A percentile compares a stretch with the other conserved stretches of the same genome.
Evolutionary conservation across 2,329 filamentous ascomycete genomes (phyloP).

Genomic region (Fusarium sp.): DNA sequence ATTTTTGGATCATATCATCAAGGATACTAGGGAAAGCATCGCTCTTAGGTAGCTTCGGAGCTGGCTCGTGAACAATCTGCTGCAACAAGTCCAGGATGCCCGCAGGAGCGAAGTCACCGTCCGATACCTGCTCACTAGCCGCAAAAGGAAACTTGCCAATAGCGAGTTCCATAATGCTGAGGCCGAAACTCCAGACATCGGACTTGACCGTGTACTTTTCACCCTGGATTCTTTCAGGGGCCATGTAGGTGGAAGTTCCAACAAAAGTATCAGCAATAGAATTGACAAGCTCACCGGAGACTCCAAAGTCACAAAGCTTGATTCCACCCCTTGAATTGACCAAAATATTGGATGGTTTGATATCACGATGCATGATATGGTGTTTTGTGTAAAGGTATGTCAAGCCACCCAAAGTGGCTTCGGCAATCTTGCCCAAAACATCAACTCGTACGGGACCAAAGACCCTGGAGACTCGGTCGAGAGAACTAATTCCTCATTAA

Average conservation of each 20-base stretch:
- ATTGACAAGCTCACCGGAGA: conserved; percentile 97
- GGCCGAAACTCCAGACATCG: conserved; percentile 97
- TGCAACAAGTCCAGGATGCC: conserved; percentile 96
- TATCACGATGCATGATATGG: conserved; percentile 98
- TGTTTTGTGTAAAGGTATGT: conserved; percentile 96
- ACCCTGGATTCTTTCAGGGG: conserved; percentile 95
- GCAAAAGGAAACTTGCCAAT: conserved; percentile 98
- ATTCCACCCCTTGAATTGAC: conserved; percentile 95
- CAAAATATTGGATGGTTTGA: conserved; percentile 97
- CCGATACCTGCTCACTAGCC: conserved; percentile 74
- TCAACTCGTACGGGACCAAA: conserved; percentile 97
- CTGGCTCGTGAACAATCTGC: conserved; percentile 96
- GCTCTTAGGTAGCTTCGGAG: conserved; percentile 92
- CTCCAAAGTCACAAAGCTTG: conserved; percentile 98
- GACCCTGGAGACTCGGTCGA: conserved; percentile 92
- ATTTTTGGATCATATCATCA: conserved; percentile 97
- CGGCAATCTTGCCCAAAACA: conserved; percentile 96
- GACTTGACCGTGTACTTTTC: conserved; percentile 98
- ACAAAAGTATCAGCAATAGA: conserved; percentile 99
- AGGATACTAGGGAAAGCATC: conserved; percentile 96
- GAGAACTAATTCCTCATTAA: conserved; percentile 68
- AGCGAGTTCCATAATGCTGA: conserved; percentile 95
- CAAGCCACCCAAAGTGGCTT: conserved; percentile 91
- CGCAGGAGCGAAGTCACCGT: conserved; percentile 84
- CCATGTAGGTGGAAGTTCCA: conserved; percentile 99